These are phyloP conservation scores for Candida fluviatilis DNA, from an alignment of 805 yeast species.

Conservation along the genomic window DNA sequence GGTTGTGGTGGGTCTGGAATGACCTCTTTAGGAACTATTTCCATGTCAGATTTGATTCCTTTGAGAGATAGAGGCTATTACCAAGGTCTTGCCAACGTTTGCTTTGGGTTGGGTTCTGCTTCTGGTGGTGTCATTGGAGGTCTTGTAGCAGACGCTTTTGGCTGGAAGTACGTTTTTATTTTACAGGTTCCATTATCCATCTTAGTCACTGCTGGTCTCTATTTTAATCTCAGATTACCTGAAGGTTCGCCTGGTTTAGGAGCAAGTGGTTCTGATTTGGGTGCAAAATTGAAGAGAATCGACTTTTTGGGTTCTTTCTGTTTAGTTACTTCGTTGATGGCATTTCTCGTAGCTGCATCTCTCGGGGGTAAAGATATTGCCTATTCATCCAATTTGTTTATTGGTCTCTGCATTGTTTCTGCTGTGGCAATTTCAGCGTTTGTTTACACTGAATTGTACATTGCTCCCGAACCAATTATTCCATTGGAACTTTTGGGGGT, in stretches of 20 bases:
- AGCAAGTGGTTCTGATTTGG: constrained; percentile 31
- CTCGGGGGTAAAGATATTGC: constrained; percentile 56
- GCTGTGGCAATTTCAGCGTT: constrained; percentile 37
- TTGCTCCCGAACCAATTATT: constrained; percentile 62
- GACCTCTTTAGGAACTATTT: constrained; percentile 67
- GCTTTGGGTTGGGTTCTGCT: constrained; percentile 65
- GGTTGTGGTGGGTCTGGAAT: constrained; percentile 95
- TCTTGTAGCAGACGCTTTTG: constrained; percentile 48
- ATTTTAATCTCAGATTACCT: constrained; percentile 43
- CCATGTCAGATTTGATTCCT: constrained; percentile 73
- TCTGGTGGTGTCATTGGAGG: constrained; percentile 49
- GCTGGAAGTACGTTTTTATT: constrained; percentile 46
- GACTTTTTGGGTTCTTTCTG: constrained; percentile 64
- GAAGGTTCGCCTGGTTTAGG: constrained; percentile 57
- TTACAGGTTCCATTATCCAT: constrained; percentile 42
- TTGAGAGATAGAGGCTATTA: constrained; percentile 73
- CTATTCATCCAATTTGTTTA: constrained; percentile 42
- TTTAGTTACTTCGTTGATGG: constrained; percentile 53
- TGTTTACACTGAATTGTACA: constrained; percentile 45
- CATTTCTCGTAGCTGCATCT: constrained; percentile 62
- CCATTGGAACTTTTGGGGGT: constrained; percentile 57
- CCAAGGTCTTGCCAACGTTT: constrained; percentile 78
- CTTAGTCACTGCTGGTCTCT: constrained; percentile 35
- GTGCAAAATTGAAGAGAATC: constrained; percentile 50
- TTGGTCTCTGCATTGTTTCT: constrained; percentile 29